Percentiles rank a stretch among this genome's conserved stretches.
These are phyloP conservation scores for Trypanosoma cruzi DNA, from an alignment of 208 protist genomes.

Conservation along the genomic window DNA sequence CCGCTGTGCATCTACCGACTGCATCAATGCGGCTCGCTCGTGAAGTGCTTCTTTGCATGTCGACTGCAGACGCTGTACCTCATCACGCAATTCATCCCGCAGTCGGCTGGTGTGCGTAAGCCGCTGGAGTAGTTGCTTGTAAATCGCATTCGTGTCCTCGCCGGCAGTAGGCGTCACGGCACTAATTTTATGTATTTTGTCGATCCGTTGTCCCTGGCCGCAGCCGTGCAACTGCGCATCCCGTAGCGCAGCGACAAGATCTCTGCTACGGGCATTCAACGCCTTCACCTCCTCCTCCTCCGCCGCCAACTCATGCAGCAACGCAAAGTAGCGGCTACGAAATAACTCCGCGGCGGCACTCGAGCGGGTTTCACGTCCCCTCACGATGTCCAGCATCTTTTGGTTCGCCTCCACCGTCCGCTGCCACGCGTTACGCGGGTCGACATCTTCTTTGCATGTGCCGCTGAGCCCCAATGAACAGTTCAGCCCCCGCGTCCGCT, in stretches of 20 bases:
- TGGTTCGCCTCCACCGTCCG: constrained; percentile 13
- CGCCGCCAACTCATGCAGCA: background rate
- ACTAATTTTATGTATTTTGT: too few relatives aligned
- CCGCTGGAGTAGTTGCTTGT: constrained; percentile 3
- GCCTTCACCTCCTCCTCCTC: background rate
- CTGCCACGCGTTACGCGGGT: background rate
- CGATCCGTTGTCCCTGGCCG: too few relatives aligned
- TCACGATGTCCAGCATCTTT: constrained; percentile 9
- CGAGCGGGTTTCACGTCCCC: constrained; percentile 8
- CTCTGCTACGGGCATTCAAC: background rate
- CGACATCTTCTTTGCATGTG: background rate
- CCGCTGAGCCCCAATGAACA: constrained; percentile 3
- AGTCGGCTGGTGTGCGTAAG: constrained; percentile 6
- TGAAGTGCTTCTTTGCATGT: background rate
- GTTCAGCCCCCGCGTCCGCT: constrained; percentile 6
- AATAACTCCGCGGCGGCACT: constrained; percentile 1
- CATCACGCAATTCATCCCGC: background rate
- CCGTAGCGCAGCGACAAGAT: background rate
- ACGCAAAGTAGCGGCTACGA: background rate
- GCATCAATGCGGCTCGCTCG: background rate
- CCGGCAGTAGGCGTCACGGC: background rate
- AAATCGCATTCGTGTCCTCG: background rate
- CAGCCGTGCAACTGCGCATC: background rate
- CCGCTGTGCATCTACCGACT: background rate
- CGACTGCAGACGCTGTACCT: constrained; percentile 7